Base-by-base conservation (phyloP, 2,329 filamentous ascomycete genomes). In the Fusarium veterinarium region DNA sequence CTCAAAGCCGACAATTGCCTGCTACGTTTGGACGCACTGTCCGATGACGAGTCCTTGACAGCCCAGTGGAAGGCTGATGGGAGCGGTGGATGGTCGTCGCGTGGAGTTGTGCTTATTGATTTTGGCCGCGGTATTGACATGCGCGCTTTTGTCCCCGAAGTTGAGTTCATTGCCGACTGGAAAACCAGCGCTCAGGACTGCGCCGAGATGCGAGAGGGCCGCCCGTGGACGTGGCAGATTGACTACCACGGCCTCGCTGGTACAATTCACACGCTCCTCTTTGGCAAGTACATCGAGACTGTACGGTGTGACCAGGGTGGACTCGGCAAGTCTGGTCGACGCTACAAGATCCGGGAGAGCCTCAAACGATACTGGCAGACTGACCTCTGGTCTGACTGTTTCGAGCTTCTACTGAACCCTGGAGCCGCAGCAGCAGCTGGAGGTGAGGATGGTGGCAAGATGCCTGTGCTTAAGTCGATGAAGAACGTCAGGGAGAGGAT, bases 291-390 rank as follows among this genome's bases (percentile, higher is more conserved):
- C 83, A 96, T 99, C 77, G 94, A 97, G 79, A 97, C 94, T 1
- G 83, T 88, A 58, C 86, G 88, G 40, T 86, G 83, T 76, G 85
- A 88, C 75, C 81, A 84, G 33, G 87, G 86, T 20, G 87, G 86
- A 3, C 82, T 91, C 4, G 89, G 88, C n/a, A 86, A 86, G 7
- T 85, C 82, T 12, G 89, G 87, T 3, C 91, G 93, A 79, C 91
- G 87, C 52, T 98, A 97, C 83, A 90, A 88, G 71, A 91, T 98
- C 73, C 89, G 92, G 57, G 95, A 98, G 82, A 89, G 86, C 19
- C 83, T 98, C 68, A 99, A 99, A 85, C 85, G 96, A 48, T 99
- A 99, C 83, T 99, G 96, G 96, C 95, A 98, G 85, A 92, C 91
- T 53, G 95, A 97, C 55, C 90, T 98, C 48, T 99, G 96, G 96